Percentiles rank a stretch among this genome's conserved stretches.
Conservation (phyloP, 306 rosid genomes). For the Cajanus cajan region DNA sequence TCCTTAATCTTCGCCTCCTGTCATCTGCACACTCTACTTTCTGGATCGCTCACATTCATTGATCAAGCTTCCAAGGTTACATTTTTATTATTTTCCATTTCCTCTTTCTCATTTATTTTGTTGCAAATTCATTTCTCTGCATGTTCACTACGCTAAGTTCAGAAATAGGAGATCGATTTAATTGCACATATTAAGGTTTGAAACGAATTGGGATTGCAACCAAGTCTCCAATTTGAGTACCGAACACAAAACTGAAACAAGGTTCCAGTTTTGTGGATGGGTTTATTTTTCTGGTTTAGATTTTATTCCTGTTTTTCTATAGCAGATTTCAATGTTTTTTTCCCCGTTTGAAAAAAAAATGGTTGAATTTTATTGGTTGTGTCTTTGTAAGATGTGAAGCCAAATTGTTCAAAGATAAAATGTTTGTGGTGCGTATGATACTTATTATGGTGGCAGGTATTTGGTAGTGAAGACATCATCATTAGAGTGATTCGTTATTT, state of each 20-base stretch:
- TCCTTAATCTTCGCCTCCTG: background rate
- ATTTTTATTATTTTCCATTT: background rate
- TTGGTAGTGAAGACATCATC: conserved; percentile 22
- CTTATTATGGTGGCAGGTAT: conserved; percentile 25
- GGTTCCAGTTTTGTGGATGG: conserved; percentile 19
- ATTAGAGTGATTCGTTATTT: conserved; percentile 7
- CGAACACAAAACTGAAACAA: conserved; percentile 9
- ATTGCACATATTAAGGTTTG: background rate
- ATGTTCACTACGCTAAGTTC: conserved; percentile 7
- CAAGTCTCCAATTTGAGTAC: conserved; percentile 10
- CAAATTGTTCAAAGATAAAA: background rate
- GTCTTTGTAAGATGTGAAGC: conserved; percentile 8
- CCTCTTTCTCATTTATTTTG: background rate
- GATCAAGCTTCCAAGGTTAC: conserved; percentile 2
- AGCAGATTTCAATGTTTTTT: background rate
- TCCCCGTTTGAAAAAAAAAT: background rate
- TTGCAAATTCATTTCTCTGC: conserved; percentile 2
- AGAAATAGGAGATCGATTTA: background rate
- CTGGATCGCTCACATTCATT: background rate
- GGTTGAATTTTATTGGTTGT: conserved; percentile 9
- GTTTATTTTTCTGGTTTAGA: background rate
- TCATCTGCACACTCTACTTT: background rate
- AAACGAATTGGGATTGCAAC: background rate
- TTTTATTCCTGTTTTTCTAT: background rate
- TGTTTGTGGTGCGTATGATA: background rate